These are phyloP conservation scores for Mortierella hygrophila DNA, from an alignment of 192 early-diverging fungal species.

Conservation along the genomic window DNA sequence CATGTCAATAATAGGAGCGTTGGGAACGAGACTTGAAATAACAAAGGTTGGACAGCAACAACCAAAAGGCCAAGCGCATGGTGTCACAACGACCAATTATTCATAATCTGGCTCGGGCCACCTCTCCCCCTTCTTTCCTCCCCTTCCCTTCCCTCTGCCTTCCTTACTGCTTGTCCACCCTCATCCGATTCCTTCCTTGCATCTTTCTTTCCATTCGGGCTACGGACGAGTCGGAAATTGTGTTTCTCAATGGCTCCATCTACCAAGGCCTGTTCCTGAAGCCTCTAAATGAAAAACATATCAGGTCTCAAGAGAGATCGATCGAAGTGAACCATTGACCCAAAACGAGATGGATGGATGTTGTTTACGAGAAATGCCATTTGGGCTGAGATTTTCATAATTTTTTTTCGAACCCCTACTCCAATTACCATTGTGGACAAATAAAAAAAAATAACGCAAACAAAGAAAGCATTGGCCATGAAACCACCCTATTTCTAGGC, in stretches of 20 bases:
- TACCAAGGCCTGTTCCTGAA: background rate
- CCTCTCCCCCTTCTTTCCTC: background rate
- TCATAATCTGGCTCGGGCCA: slow-evolving; percentile 6
- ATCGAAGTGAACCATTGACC: too few species aligned
- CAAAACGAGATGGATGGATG: background rate
- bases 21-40: background rate
- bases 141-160: background rate
- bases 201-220: background rate
- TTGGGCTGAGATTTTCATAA: slow-evolving; percentile 1
- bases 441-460: background rate
- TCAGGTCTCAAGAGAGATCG: background rate
- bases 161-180: background rate
- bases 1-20: background rate
- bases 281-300: background rate
- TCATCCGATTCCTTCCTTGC: background rate
- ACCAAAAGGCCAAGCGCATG: background rate
- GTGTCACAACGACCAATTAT: slow-evolving; percentile 5
- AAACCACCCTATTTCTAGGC: slow-evolving; percentile 6
- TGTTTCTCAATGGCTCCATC: background rate
- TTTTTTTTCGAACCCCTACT: background rate
- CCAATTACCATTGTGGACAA: background rate
- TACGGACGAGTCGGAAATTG: background rate
- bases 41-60: background rate
- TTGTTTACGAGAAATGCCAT: background rate
- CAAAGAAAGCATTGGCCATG: slow-evolving; percentile 9